Evolutionary conservation across 2,329 filamentous ascomycete species (phyloP).

Genomic region (Torrubiella hemipterigena): DNA sequence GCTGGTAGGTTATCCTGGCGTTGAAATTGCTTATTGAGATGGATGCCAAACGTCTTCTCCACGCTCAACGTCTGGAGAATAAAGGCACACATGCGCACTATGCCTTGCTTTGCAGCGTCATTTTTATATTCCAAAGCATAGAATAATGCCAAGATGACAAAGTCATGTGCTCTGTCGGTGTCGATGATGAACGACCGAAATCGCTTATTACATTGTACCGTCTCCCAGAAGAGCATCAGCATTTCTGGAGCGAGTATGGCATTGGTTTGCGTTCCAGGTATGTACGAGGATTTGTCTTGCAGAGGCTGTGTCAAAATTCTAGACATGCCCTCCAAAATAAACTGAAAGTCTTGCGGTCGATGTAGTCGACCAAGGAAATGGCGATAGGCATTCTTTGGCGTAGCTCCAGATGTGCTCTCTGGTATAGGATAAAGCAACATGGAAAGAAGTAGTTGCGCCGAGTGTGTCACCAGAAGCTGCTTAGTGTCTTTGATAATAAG

Average conservation of each 20-base stretch:
- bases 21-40: slow-evolving; percentile 79
- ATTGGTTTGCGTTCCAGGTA: slow-evolving; percentile 70
- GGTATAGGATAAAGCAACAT: slow-evolving; percentile 80
- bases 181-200: slow-evolving; percentile 97
- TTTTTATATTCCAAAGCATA: slow-evolving; percentile 84
- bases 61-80: slow-evolving; percentile 89
- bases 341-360: slow-evolving; percentile 93
- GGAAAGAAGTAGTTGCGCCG: slow-evolving; percentile 78
- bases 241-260: slow-evolving; percentile 88
- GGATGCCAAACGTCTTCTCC: slow-evolving; percentile 79
- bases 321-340: slow-evolving; percentile 89
- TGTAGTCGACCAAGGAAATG: slow-evolving; percentile 86
- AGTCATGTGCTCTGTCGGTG: slow-evolving; percentile 85
- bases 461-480: slow-evolving; percentile 83
- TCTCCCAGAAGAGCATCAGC: slow-evolving; percentile 96
- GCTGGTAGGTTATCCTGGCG: slow-evolving; percentile 77
- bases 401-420: slow-evolving; percentile 50
- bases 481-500: slow-evolving; percentile 85
- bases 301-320: slow-evolving; percentile 86
- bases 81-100: slow-evolving; percentile 97
- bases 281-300: slow-evolving; percentile 76
- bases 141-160: slow-evolving; percentile 79
- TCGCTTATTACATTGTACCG: slow-evolving; percentile 91
- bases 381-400: slow-evolving; percentile 83
- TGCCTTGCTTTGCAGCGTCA: slow-evolving; percentile 77